A percentile compares a stretch with the other conserved stretches of the same genome.
Evolutionary conservation across 495 filamentous ascomycete species (phyloP).

Genomic region (Beverwykella pulmonaria): DNA sequence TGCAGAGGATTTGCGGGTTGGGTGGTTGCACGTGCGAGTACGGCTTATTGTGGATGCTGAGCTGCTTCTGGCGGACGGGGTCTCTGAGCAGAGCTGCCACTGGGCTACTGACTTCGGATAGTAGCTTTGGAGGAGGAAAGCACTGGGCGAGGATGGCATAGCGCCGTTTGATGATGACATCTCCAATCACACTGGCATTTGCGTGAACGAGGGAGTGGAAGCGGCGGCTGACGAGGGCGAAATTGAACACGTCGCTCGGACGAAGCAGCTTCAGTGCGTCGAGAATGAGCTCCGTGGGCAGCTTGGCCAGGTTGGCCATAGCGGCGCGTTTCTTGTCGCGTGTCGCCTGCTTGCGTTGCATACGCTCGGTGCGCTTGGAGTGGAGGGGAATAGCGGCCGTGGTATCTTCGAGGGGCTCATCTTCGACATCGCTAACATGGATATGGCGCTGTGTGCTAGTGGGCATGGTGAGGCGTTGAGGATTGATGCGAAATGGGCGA

Average conservation of each 20-base stretch:
- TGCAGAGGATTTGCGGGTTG: slow-evolving; percentile 50
- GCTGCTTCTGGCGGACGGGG: slow-evolving; percentile 45
- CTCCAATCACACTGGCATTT: slow-evolving; percentile 48
- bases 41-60: slow-evolving; percentile 48
- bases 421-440: background rate
- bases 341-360: slow-evolving; percentile 45
- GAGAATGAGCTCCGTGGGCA: slow-evolving; percentile 55
- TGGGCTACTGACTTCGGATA: slow-evolving; percentile 47
- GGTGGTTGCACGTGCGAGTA: slow-evolving; percentile 54
- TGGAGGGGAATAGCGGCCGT: slow-evolving; percentile 47
- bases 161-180: slow-evolving; percentile 47
- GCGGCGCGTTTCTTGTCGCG: slow-evolving; percentile 44
- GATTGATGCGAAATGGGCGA: no score
- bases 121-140: slow-evolving; percentile 52
- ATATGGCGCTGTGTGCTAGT: slow-evolving; percentile 2
- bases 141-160: slow-evolving; percentile 54
- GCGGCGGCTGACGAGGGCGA: slow-evolving; percentile 44
- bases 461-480: background rate
- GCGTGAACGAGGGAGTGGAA: slow-evolving; percentile 48
- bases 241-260: slow-evolving; percentile 54
- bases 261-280: slow-evolving; percentile 49
- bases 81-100: slow-evolving; percentile 45
- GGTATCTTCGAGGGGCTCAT: slow-evolving; percentile 42
- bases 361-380: slow-evolving; percentile 55
- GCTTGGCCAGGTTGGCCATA: slow-evolving; percentile 42